A percentile compares a stretch with the other conserved stretches of the same genome.
phyloP scores from a whole-genome alignment of 225 moss, liverwort and hornwort genomes.

The Rhytidiadelphus loreus region DNA sequence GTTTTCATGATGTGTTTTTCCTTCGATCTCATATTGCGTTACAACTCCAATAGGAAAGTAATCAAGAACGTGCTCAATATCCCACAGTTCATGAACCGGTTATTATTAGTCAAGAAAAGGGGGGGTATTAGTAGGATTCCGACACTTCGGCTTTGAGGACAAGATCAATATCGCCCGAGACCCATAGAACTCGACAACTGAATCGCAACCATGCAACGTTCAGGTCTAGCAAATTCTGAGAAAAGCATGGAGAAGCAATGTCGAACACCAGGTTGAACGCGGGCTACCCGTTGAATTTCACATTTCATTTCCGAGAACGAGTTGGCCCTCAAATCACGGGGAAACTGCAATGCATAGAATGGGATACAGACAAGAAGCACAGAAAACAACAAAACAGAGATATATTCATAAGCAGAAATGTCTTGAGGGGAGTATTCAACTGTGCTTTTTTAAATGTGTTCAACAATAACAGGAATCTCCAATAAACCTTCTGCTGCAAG shows the following conservation, averaged over 20 bases:
- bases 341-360: not conserved
- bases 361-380: not conserved
- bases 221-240: not conserved
- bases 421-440: not conserved
- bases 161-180: too few species aligned
- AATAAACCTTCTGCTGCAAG: not conserved
- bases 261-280: not conserved
- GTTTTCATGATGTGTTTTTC: too few species aligned
- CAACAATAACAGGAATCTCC: not conserved
- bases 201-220: not conserved
- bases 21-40: not conserved
- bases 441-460: not conserved
- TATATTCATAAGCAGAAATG: not conserved
- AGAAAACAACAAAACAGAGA: not conserved
- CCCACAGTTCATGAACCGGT: not conserved
- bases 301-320: not conserved
- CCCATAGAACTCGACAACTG: not conserved
- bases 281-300: not conserved
- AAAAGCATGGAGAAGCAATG: not conserved
- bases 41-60: not conserved
- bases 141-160: not conserved
- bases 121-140: too few species aligned
- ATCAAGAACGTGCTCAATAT: not conserved
- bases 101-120: not conserved
- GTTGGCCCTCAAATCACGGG: not conserved